phyloP scores from a whole-genome alignment of 345 rosid species.

The Populus nigra region DNA sequence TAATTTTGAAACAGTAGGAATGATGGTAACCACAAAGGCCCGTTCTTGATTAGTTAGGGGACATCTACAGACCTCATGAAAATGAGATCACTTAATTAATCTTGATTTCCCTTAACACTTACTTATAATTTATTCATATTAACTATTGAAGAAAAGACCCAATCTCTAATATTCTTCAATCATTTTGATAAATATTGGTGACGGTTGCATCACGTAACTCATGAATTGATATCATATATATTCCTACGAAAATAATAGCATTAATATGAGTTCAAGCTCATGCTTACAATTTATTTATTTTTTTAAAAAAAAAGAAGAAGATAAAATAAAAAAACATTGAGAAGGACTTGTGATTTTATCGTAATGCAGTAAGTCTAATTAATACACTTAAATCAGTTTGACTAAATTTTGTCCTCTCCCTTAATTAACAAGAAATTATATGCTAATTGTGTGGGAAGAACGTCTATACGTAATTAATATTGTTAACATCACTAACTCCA shows the following conservation, averaged over 20 bases:
- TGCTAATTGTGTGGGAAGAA: conserved; percentile 19
- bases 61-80: conserved; percentile 41
- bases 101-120: conserved; percentile 37
- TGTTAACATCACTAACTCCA: conserved; percentile 32
- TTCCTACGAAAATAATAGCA: not conserved
- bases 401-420: conserved; percentile 30
- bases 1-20: conserved; percentile 8
- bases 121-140: conserved; percentile 28
- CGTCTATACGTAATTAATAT: conserved; percentile 44
- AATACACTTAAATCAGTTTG: conserved; percentile 33
- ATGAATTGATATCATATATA: conserved; percentile 10
- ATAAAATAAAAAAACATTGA: conserved; percentile 3
- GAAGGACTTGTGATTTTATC: conserved; percentile 23
- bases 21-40: conserved; percentile 35
- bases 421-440: conserved; percentile 34
- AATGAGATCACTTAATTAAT: conserved; percentile 57
- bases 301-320: not conserved
- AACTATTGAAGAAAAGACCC: conserved; percentile 33
- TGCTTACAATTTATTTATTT: not conserved
- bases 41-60: conserved; percentile 46
- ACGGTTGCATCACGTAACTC: conserved; percentile 38
- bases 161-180: conserved; percentile 5
- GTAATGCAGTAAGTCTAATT: conserved; percentile 15
- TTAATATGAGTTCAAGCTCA: not conserved
- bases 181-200: conserved; percentile 22